Base-by-base conservation (phyloP, 192 early-diverging fungal genomes). In the Rhizophlyctis rosea region DNA sequence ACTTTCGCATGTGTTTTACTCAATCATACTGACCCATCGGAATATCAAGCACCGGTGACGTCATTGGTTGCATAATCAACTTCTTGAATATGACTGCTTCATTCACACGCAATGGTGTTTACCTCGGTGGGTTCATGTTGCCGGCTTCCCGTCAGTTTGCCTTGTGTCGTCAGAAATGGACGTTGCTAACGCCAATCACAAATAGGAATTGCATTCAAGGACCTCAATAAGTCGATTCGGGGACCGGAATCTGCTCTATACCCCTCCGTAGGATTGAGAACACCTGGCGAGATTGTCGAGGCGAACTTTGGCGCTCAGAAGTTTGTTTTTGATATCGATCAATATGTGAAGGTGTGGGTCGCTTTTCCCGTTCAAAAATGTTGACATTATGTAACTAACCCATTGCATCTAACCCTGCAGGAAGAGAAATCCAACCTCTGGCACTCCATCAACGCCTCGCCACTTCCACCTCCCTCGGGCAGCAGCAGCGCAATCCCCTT, bases 1-100 rank as follows among this genome's bases (percentile, higher is more conserved):
- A n/a, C n/a, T n/a, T n/a, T n/a, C n/a, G n/a, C n/a, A n/a, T n/a
- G n/a, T n/a, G n/a, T n/a, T n/a, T n/a, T n/a, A n/a, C n/a, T n/a
- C n/a, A n/a, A n/a, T n/a, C n/a, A n/a, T n/a, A n/a, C n/a, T n/a
- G n/a, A n/a, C n/a, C n/a, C n/a, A n/a, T n/a, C n/a, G n/a, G n/a
- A n/a, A n/a, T n/a, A n/a, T n/a, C n/a, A n/a, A n/a, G n/a, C 7
- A 97, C 91, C 2, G 91, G 90, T n/a, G 97, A 99, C 73, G 83
- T 86, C 1, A 86, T 97, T 60, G 97, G 97, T 14, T 98, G 96
- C 67, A 84, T 93, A 5, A 73, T 99, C 28, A 93, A 98, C 69
- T 95, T 95, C 76, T 60, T 75, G 51, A 76, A 81, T 55, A 80
- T 70, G 49, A 81, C 84, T 9, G 76, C 88, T 3, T 95, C 94